phyloP scores from a whole-genome alignment of 192 early-diverging fungal genomes.

The Gonapodya sp. region DNA sequence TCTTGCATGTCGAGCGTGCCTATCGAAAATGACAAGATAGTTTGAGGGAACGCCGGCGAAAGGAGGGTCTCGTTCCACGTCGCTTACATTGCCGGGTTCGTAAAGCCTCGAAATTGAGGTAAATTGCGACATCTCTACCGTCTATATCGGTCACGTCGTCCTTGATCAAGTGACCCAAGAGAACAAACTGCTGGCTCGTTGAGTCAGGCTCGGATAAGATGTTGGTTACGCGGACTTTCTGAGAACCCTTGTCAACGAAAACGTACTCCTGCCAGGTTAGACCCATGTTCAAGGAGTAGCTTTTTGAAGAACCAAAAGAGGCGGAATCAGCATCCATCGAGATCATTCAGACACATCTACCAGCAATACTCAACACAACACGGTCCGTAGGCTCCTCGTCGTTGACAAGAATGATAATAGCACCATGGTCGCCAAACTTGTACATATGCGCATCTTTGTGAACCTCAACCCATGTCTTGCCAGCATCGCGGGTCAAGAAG shows the following conservation, averaged over 20 bases:
- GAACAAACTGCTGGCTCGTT: conserved; percentile 60
- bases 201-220: conserved; percentile 55
- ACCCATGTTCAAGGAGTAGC: conserved; percentile 76
- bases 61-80: background rate
- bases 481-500: conserved; percentile 77
- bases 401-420: conserved; percentile 63
- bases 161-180: conserved; percentile 44
- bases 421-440: conserved; percentile 91
- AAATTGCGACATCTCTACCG: conserved; percentile 20
- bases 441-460: conserved; percentile 53
- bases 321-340: background rate
- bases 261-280: conserved; percentile 27
- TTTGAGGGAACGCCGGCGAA: background rate
- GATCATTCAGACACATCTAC: no score
- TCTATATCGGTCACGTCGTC: conserved; percentile 24
- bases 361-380: conserved; percentile 30
- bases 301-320: conserved; percentile 22
- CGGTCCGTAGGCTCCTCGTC: conserved; percentile 52
- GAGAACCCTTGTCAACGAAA: conserved; percentile 39
- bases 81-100: conserved; percentile 29
- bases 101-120: conserved; percentile 35
- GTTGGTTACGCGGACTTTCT: conserved; percentile 49
- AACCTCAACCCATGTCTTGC: conserved; percentile 70
- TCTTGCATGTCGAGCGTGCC: conserved; percentile 29
- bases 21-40: background rate